Percentiles rank a stretch among this genome's conserved stretches.
phyloP scores from a whole-genome alignment of 163 green algal genomes.

The Volvox carteri region DNA sequence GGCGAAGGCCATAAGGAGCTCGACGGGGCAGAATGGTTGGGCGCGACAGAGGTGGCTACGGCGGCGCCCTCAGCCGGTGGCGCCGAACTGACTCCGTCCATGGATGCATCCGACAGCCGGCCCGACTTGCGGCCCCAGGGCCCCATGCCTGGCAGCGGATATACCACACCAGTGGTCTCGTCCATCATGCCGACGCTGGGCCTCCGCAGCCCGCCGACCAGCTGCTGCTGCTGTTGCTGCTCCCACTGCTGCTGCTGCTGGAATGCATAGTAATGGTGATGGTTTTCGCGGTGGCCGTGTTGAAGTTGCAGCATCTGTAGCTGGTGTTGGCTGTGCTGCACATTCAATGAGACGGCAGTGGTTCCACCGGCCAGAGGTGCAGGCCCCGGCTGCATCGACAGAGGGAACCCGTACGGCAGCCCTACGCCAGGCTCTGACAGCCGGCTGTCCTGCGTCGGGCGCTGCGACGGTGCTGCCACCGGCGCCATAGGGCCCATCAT shows the following conservation, averaged over 20 bases:
- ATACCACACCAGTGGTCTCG: background rate
- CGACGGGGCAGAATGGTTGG: background rate
- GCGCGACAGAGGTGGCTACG: background rate
- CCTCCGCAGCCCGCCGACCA: background rate
- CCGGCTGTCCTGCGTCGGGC: no score
- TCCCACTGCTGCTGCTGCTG: background rate
- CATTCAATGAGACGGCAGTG: background rate
- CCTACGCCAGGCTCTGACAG: background rate
- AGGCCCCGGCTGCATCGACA: background rate
- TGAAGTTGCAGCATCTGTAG: background rate
- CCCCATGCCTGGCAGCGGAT: background rate
- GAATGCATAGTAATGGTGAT: background rate
- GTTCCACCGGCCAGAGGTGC: background rate
- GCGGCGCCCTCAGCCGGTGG: no score
- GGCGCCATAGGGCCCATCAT: background rate
- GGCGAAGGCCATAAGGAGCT: background rate
- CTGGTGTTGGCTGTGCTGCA: background rate
- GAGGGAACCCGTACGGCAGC: background rate
- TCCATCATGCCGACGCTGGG: conserved; percentile 10
- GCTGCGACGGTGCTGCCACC: background rate
- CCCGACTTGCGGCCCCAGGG: background rate
- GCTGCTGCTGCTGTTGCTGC: conserved; percentile 4
- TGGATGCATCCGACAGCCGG: no score
- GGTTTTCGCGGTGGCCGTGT: background rate
- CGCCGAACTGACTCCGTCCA: no score